Conservation (phyloP, 768 basidiomycete genomes). For the Mycena indigotica region DNA sequence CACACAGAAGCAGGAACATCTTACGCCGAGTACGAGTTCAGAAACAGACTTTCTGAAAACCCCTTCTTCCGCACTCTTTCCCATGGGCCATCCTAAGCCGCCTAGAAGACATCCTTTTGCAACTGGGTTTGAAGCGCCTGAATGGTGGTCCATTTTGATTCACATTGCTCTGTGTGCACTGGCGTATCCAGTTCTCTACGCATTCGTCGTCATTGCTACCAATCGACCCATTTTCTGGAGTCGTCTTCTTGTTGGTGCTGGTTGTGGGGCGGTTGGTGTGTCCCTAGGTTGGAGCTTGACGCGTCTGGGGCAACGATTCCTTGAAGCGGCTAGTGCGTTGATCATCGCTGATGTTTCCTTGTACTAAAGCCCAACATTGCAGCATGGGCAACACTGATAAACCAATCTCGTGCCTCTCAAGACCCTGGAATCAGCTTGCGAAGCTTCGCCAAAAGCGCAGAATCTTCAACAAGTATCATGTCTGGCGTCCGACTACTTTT, state of each 20-base stretch:
- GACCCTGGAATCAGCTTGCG: conserved; percentile 37
- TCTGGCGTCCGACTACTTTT: conserved; percentile 37
- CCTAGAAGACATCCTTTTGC: conserved; percentile 32
- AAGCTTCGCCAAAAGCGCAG: conserved; percentile 37
- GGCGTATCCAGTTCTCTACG: conserved; percentile 37
- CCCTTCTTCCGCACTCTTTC: conserved; percentile 17
- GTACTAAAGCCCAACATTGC: neutral
- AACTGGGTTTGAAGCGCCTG: conserved; percentile 35
- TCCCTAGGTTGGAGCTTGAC: conserved; percentile 35
- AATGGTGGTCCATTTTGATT: conserved; percentile 32
- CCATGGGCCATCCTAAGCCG: conserved; percentile 17
- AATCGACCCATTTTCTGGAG: conserved; percentile 43
- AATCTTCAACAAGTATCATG: conserved; percentile 32
- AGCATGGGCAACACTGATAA: conserved; percentile 50
- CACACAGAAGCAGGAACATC: neutral
- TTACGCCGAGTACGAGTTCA: conserved; percentile 3
- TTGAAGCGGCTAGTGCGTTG: conserved; percentile 43
- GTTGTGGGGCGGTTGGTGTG: conserved; percentile 37
- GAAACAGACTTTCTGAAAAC: conserved; percentile 12
- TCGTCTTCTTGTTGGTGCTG: conserved; percentile 38
- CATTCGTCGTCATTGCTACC: conserved; percentile 32
- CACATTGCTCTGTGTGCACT: conserved; percentile 35
- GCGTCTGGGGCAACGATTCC: conserved; percentile 30
- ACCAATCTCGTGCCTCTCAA: conserved; percentile 36
- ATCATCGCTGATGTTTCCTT: conserved; percentile 1